These are phyloP conservation scores for Citrus cavaleriei DNA, from an alignment of 345 rosid genomes.

Conservation along the genomic window DNA sequence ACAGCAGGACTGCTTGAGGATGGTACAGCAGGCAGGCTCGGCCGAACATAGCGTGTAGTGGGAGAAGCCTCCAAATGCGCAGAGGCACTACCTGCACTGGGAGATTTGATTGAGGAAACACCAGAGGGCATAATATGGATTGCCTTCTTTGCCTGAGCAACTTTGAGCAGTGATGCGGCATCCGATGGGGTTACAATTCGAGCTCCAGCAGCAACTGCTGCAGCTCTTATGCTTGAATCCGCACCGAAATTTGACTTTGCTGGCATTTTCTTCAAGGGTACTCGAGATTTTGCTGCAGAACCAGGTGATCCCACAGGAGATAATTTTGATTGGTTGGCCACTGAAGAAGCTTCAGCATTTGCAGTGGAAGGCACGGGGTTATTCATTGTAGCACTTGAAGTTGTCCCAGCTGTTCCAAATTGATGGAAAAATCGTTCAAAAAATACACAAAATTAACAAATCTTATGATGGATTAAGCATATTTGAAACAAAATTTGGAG, in stretches of 20 bases:
- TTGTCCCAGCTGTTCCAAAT: conserved; percentile 19
- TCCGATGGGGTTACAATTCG: conserved; percentile 55
- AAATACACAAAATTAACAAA: background rate
- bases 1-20: conserved; percentile 22
- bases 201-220: conserved; percentile 80
- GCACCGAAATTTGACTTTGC: conserved; percentile 35
- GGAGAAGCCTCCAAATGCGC: conserved; percentile 32
- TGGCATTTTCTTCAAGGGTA: conserved; percentile 29
- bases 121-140: conserved; percentile 47
- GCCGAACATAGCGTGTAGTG: conserved; percentile 23
- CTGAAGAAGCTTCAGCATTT: conserved; percentile 34
- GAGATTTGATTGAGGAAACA: conserved; percentile 35
- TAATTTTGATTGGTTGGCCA: conserved; percentile 24
- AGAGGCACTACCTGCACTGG: conserved; percentile 33
- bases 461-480: background rate
- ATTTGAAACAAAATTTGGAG: background rate
- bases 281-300: conserved; percentile 42
- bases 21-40: conserved; percentile 25
- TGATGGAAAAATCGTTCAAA: background rate
- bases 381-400: conserved; percentile 28
- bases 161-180: conserved; percentile 54
- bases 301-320: conserved; percentile 28
- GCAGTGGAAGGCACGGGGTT: conserved; percentile 23
- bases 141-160: conserved; percentile 55
- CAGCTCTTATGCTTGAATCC: conserved; percentile 62